A percentile compares a stretch with the other conserved stretches of the same genome.
phyloP scores from a whole-genome alignment of 2,329 filamentous ascomycete species.

The Daldinia sp. region DNA sequence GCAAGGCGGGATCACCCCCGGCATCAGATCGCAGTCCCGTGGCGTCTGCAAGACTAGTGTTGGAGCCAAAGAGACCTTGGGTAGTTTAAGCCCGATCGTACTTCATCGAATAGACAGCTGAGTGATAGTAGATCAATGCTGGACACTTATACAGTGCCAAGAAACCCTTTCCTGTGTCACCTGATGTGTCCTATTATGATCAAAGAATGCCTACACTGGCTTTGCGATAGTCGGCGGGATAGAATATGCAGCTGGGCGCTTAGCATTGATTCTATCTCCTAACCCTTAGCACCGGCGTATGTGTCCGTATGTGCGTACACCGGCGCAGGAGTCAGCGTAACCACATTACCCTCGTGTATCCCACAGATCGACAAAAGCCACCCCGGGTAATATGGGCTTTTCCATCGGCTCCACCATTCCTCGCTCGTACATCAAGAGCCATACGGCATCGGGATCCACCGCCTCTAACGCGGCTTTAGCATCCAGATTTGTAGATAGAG shows the following conservation, averaged over 20 bases:
- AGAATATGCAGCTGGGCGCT: background rate
- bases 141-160: background rate
- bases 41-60: background rate
- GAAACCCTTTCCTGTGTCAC: background rate
- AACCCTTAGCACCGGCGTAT: background rate
- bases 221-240: background rate
- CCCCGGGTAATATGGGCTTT: constrained; percentile 54
- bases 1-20: background rate
- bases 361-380: constrained; percentile 48
- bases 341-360: background rate
- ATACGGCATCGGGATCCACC: constrained; percentile 79
- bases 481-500: constrained; percentile 55
- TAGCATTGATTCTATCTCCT: too few species aligned
- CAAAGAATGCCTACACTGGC: background rate
- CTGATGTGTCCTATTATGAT: constrained; percentile 11
- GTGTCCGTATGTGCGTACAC: background rate
- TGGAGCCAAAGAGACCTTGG: too few species aligned
- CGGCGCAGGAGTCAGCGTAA: background rate
- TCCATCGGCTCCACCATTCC: constrained; percentile 51
- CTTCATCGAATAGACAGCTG: constrained; percentile 4
- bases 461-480: constrained; percentile 67
- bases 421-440: constrained; percentile 67
- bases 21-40: background rate
- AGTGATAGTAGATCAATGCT: too few species aligned
- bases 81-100: background rate